Evolutionary conservation across 495 filamentous ascomycete species (phyloP).

Genomic region (Chaetomium cochliodes): DNA sequence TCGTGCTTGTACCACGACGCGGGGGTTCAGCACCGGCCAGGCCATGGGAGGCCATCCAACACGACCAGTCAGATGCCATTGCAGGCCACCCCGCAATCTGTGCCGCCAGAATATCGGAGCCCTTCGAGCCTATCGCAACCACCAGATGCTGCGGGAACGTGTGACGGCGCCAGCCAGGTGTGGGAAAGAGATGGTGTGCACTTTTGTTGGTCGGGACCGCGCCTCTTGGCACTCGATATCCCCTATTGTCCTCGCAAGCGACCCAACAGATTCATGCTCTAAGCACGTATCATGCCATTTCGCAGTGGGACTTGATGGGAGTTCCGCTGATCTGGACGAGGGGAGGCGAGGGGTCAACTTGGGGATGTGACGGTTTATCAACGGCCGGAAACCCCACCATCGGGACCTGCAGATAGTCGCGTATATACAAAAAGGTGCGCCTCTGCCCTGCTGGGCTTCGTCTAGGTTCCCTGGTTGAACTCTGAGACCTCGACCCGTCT

Average conservation of each 20-base stretch:
- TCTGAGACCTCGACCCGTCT: not conserved
- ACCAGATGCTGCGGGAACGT: not conserved
- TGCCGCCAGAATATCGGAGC: constrained; percentile 2
- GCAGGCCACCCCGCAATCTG: constrained; percentile 12
- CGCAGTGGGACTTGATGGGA: not conserved
- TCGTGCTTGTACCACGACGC: not conserved
- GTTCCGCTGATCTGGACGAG: not conserved
- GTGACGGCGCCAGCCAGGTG: constrained; percentile 6
- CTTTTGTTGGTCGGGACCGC: constrained; percentile 1
- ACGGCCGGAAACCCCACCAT: not conserved
- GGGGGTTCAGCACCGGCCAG: constrained; percentile 1
- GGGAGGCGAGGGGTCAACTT: not conserved
- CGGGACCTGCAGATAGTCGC: not conserved
- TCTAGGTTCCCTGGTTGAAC: not conserved
- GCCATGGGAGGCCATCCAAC: not conserved
- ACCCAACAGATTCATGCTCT: constrained; percentile 4
- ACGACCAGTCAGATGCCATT: not conserved
- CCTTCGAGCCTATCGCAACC: constrained; percentile 8
- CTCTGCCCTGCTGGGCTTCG: constrained; percentile 1
- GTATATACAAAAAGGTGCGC: not conserved
- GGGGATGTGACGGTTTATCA: not conserved
- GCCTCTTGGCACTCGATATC: constrained; percentile 7
- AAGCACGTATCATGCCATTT: constrained; percentile 1
- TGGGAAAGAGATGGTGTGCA: not conserved
- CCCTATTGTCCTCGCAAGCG: constrained; percentile 14